Percentiles rank a stretch among this genome's conserved stretches.
Evolutionary conservation across 768 basidiomycete genomes (phyloP).

Genomic region (Serpula lacrymans): DNA sequence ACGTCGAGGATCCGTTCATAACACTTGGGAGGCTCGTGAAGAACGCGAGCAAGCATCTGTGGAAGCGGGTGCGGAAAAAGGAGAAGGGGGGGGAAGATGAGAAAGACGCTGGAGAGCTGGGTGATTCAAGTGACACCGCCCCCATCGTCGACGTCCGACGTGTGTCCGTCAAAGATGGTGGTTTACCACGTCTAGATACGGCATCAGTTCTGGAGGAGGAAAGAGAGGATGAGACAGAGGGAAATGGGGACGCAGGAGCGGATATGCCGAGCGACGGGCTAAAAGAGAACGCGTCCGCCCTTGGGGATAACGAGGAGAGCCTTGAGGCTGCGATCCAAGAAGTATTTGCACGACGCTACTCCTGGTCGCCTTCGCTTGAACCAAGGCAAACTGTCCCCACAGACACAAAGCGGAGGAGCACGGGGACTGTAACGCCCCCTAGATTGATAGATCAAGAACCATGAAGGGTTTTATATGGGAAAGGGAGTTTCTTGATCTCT

Average conservation of each 20-base stretch:
- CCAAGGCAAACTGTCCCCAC: slow-evolving; percentile 15
- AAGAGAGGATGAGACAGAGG: neutral
- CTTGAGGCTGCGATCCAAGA: slow-evolving; percentile 6
- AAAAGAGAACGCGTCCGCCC: too few relatives aligned
- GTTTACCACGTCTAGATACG: slow-evolving; percentile 6
- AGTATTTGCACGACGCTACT: slow-evolving; percentile 14
- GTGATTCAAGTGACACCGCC: slow-evolving; percentile 4
- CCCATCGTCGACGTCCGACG: slow-evolving; percentile 19
- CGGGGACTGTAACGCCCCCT: slow-evolving; percentile 16
- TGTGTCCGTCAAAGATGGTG: slow-evolving; percentile 25
- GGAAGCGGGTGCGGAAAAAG: slow-evolving; percentile 46
- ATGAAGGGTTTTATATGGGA: too few relatives aligned
- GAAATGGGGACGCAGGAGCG: too few relatives aligned
- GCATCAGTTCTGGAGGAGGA: too few relatives aligned
- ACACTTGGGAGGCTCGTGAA: slow-evolving; percentile 50
- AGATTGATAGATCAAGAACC: too few relatives aligned
- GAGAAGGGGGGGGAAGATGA: slow-evolving; percentile 17
- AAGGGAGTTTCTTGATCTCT: too few relatives aligned
- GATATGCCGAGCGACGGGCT: too few relatives aligned
- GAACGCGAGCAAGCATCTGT: slow-evolving; percentile 34
- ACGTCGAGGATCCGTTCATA: slow-evolving; percentile 45
- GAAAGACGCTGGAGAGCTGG: slow-evolving; percentile 10
- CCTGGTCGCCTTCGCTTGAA: slow-evolving; percentile 22
- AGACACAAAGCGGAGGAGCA: slow-evolving; percentile 14
- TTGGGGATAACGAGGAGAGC: too few relatives aligned